Conservation (phyloP, 768 basidiomycete genomes). For the Rhodotorula toruloides region DNA sequence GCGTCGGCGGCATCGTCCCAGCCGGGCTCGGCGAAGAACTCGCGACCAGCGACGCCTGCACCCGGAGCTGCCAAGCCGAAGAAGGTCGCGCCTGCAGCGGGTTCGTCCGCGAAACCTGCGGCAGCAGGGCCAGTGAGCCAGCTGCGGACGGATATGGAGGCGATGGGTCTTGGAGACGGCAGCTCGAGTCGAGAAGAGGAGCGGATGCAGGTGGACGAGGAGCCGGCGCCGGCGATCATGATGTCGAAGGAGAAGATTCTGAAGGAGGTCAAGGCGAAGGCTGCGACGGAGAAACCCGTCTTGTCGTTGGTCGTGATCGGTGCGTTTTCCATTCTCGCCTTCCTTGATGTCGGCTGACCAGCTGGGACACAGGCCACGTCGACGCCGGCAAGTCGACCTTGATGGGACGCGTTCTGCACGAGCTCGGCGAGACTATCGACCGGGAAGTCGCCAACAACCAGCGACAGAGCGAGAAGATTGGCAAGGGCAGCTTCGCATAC, state of each 20-base stretch:
- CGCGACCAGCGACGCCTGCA: not conserved
- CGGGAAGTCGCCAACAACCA: slow-evolving; percentile 78
- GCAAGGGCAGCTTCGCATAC: slow-evolving; percentile 94
- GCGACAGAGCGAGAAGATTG: slow-evolving; percentile 77
- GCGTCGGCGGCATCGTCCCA: not conserved
- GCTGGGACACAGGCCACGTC: slow-evolving; percentile 68
- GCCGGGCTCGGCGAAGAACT: not conserved
- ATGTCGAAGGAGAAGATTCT: slow-evolving; percentile 75
- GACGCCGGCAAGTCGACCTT: slow-evolving; percentile 98
- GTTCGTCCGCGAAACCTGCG: slow-evolving; percentile 3
- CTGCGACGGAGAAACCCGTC: slow-evolving; percentile 56
- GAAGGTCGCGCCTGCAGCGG: not conserved
- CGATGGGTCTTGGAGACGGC: slow-evolving; percentile 5
- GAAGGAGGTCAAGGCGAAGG: slow-evolving; percentile 63
- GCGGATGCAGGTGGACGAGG: slow-evolving; percentile 50
- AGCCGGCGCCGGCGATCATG: slow-evolving; percentile 58
- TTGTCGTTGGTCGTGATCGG: slow-evolving; percentile 90
- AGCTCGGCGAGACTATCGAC: slow-evolving; percentile 80
- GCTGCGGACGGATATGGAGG: slow-evolving; percentile 27
- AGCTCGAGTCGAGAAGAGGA: slow-evolving; percentile 61
- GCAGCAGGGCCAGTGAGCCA: slow-evolving; percentile 4
- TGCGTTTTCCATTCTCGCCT: slow-evolving; percentile 46
- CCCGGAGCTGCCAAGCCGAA: not conserved
- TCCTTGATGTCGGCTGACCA: not conserved
- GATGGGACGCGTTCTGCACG: slow-evolving; percentile 90